Base-by-base conservation (phyloP, 768 basidiomycete genomes). In the Pleurotus salmoneostramineus region DNA sequence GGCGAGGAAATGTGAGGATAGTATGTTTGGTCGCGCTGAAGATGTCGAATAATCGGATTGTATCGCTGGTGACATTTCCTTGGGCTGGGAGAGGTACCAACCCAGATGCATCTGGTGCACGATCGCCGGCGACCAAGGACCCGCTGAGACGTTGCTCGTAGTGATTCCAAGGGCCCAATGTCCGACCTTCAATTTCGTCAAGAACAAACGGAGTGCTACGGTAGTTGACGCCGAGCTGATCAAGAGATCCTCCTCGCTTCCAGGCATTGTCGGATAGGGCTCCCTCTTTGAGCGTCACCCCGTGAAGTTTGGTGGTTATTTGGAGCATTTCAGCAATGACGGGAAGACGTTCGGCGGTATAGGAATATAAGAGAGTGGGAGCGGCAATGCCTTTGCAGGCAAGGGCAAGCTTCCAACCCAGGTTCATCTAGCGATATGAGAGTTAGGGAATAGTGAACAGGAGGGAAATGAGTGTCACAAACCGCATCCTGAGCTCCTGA, bases 301-400 rank as follows among this genome's bases (percentile, higher is more conserved):
- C 58, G 45, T 67, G 56, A 3, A 74, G 58, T 3, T 50, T 57
- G n/a, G 73, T 73, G 27, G 77, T 74, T 32, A 69, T 59, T 49
- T 74, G 57, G 17, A 82, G 72, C 76, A 79, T 79, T 55, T 75
- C 71, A 0, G 72, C 72, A 50, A 81, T 74, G 34, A 81, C 73
- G 0, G 74, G 78, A 35, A 80, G 60, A 12, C 81, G 77, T 60
- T 81, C 81, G 11, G 67, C 49, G n/a, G 64, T 67, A 56, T 81
- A 82, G 0, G 75, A 69, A 32, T 73, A 66, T 3, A 82, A 74
- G 11, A 82, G 68, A 5, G 69, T 58, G 0, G 54, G 60, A 3
- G 71, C 63, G 2, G 78, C 68, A 32, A 73, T 59, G 2, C 70
- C 68, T 55, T 76, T 77, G 36, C 69, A 56, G 6, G 77, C 77